A percentile compares a stretch with the other conserved stretches of the same genome.
Conservation (phyloP, 192 early-diverging fungal genomes). For the Gamsiella multidivaricata region DNA sequence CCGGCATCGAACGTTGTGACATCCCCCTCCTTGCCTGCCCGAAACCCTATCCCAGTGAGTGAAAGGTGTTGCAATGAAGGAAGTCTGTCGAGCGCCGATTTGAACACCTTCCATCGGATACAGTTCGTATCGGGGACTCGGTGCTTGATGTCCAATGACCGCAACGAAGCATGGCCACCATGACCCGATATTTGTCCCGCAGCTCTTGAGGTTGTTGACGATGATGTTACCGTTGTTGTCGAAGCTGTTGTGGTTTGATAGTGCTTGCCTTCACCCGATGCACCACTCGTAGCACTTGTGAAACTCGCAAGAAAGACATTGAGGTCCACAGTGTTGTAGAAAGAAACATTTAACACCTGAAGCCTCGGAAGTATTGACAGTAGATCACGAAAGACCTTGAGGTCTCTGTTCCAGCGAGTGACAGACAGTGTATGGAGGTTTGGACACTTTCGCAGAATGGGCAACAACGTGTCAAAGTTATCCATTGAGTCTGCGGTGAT, state of each 20-base stretch:
- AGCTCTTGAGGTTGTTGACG: neutral
- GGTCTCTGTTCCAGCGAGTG: slow-evolving; percentile 31
- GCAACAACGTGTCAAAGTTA: slow-evolving; percentile 21
- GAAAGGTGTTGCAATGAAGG: slow-evolving; percentile 9
- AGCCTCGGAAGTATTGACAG: neutral
- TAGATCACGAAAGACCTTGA: slow-evolving; percentile 1
- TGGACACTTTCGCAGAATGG: slow-evolving; percentile 14
- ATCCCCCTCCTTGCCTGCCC: neutral
- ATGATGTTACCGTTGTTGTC: neutral
- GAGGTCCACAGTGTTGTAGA: slow-evolving; percentile 27
- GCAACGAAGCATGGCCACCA: neutral
- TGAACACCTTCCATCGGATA: slow-evolving; percentile 24
- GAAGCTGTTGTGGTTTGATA: too few relatives aligned
- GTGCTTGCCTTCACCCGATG: neutral
- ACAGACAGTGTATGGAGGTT: slow-evolving; percentile 20
- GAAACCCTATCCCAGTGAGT: slow-evolving; percentile 26
- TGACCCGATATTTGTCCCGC: neutral
- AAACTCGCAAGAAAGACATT: slow-evolving; percentile 15
- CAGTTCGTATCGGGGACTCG: slow-evolving; percentile 29
- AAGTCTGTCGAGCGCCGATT: slow-evolving; percentile 8
- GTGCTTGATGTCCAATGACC: slow-evolving; percentile 30
- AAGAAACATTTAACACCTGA: slow-evolving; percentile 12
- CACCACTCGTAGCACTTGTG: neutral
- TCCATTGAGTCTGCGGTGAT: slow-evolving; percentile 31
- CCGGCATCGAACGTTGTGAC: neutral